Conservation (phyloP, 108 stramenopile species). For the Discostella stelligeroides region DNA sequence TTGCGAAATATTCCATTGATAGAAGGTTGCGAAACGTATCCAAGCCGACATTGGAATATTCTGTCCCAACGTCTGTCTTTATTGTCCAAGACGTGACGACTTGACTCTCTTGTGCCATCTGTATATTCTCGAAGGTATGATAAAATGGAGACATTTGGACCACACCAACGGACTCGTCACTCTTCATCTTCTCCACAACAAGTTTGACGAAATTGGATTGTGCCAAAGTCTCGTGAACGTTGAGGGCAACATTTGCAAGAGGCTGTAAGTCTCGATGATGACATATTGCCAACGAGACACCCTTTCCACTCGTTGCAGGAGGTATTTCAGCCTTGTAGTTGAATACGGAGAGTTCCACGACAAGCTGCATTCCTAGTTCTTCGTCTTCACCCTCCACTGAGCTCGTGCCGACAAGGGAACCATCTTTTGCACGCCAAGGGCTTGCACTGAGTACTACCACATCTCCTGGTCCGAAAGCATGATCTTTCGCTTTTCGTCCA, state of each 20-base stretch:
- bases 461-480: constrained; percentile 42
- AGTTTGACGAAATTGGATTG: constrained; percentile 26
- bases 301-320: constrained; percentile 5
- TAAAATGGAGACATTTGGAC: constrained; percentile 36
- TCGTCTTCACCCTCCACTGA: constrained; percentile 26
- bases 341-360: constrained; percentile 45
- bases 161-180: constrained; percentile 28
- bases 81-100: constrained; percentile 55
- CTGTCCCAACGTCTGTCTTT: constrained; percentile 44
- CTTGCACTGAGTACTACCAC: constrained; percentile 39
- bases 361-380: constrained; percentile 50
- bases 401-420: constrained; percentile 30
- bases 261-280: constrained; percentile 35
- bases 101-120: constrained; percentile 24
- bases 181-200: constrained; percentile 32
- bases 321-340: constrained; percentile 38
- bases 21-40: background rate
- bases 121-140: constrained; percentile 22
- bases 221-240: constrained; percentile 35
- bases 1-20: constrained; percentile 1
- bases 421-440: constrained; percentile 50
- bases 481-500: constrained; percentile 10
- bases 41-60: background rate
- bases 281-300: constrained; percentile 29
- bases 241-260: constrained; percentile 34